These are phyloP conservation scores for Bonnemaisonia californica DNA, from an alignment of 31 red algal genomes.

Conservation along the genomic window DNA sequence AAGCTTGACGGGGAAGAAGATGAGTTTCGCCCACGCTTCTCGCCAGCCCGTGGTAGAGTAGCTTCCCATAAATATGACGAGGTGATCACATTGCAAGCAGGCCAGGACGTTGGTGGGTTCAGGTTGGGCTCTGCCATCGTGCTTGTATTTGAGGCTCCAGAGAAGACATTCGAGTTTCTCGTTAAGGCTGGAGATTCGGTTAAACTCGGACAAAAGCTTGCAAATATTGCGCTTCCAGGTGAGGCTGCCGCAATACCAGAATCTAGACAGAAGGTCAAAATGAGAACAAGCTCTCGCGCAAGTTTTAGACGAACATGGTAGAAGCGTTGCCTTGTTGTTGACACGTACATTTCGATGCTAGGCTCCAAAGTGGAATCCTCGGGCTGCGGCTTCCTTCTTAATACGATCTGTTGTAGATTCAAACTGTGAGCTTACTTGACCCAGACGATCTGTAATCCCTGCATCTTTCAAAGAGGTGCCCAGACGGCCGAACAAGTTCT, in stretches of 20 bases:
- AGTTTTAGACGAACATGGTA: constrained; percentile 30
- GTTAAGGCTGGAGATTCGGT: constrained; percentile 44
- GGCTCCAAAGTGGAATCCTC: background rate
- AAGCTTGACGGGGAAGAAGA: constrained; percentile 26
- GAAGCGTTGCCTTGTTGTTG: background rate
- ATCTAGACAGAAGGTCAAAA: background rate
- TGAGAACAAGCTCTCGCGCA: constrained; percentile 13
- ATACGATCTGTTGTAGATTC: constrained; percentile 73
- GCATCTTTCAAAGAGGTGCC: constrained; percentile 65
- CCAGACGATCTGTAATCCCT: constrained; percentile 49
- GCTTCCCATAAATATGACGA: constrained; percentile 12
- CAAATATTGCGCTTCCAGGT: constrained; percentile 13
- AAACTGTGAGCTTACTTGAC: constrained; percentile 67
- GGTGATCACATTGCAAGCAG: constrained; percentile 11
- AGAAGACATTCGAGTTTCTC: constrained; percentile 17
- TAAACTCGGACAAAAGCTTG: constrained; percentile 37
- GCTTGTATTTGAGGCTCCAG: constrained; percentile 59
- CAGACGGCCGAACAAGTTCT: constrained; percentile 48
- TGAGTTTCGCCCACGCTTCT: constrained; percentile 10
- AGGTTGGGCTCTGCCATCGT: constrained; percentile 57
- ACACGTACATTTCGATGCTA: background rate
- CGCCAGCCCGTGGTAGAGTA: constrained; percentile 22
- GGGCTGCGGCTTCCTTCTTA: constrained; percentile 56
- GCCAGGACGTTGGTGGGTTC: constrained; percentile 39
- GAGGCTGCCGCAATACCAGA: background rate